Conservation (phyloP, 768 basidiomycete genomes). For the Amanita pseudoporphyria region DNA sequence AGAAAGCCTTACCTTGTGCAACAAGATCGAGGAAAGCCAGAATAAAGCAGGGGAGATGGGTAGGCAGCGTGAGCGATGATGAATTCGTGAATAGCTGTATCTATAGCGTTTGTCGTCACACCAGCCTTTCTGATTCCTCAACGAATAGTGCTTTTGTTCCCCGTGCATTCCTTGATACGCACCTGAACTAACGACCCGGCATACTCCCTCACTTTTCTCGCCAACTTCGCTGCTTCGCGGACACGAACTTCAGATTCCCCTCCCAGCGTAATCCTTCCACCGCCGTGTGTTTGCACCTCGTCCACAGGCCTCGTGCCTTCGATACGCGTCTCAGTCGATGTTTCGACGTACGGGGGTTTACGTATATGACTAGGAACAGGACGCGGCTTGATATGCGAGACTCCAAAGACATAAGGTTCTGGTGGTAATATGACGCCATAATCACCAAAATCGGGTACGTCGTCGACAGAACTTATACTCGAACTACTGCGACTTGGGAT, state of each 20-base stretch:
- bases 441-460: conserved; percentile 29
- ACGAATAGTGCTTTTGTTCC: neutral
- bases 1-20: conserved; percentile 45
- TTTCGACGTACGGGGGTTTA: conserved; percentile 44
- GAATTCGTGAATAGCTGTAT: conserved; percentile 60
- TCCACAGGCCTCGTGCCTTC: conserved; percentile 7
- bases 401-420: conserved; percentile 57
- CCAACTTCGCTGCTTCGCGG: conserved; percentile 45
- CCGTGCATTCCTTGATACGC: conserved; percentile 6
- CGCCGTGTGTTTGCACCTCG: conserved; percentile 9
- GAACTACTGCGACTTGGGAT: neutral
- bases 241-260: conserved; percentile 42
- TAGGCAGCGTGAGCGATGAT: conserved; percentile 59
- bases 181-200: conserved; percentile 48
- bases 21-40: conserved; percentile 66
- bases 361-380: conserved; percentile 46
- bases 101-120: conserved; percentile 67
- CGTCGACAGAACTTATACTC: neutral
- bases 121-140: conserved; percentile 36
- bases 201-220: conserved; percentile 45
- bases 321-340: neutral
- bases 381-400: conserved; percentile 48
- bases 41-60: conserved; percentile 77
- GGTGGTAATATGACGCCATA: conserved; percentile 57
- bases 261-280: conserved; percentile 34